Evolutionary conservation across 805 yeast species (phyloP).

Genomic region (Kuraishia hungarica): DNA sequence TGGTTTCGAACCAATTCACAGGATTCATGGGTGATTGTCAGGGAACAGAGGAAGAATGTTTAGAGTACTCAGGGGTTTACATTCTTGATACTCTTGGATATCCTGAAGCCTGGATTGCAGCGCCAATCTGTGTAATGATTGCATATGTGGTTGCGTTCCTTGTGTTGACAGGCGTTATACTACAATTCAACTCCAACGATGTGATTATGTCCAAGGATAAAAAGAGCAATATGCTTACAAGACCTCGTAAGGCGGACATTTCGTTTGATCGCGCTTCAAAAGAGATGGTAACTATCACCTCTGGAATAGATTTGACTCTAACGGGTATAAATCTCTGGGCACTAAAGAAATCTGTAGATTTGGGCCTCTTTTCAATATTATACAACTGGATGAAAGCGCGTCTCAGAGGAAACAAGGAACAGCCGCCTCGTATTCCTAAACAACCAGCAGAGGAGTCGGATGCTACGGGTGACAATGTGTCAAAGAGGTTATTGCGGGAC

Average conservation of each 20-base stretch:
- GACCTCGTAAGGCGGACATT: background rate
- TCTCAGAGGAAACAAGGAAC: too few relatives aligned
- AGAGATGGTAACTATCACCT: background rate
- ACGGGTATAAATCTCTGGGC: conserved; percentile 8
- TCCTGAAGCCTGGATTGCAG: conserved; percentile 45
- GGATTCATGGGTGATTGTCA: conserved; percentile 51
- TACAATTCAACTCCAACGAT: conserved; percentile 36
- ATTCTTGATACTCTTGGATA: conserved; percentile 46
- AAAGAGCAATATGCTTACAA: conserved; percentile 5
- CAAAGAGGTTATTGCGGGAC: conserved; percentile 18
- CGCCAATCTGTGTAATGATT: conserved; percentile 45
- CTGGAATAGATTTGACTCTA: conserved; percentile 3
- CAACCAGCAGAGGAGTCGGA: conserved; percentile 2
- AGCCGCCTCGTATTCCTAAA: background rate
- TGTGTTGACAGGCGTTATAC: conserved; percentile 29
- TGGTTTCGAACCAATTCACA: conserved; percentile 49
- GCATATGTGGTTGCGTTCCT: conserved; percentile 47
- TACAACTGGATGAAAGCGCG: background rate
- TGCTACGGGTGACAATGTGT: background rate
- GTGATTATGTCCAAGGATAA: conserved; percentile 29
- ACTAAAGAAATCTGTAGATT: background rate
- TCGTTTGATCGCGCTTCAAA: background rate
- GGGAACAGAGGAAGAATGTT: conserved; percentile 24
- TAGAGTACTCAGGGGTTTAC: conserved; percentile 40
- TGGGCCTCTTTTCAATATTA: conserved; percentile 3